Base-by-base conservation (phyloP, 768 basidiomycete species). In the Amylocystis lapponica region DNA sequence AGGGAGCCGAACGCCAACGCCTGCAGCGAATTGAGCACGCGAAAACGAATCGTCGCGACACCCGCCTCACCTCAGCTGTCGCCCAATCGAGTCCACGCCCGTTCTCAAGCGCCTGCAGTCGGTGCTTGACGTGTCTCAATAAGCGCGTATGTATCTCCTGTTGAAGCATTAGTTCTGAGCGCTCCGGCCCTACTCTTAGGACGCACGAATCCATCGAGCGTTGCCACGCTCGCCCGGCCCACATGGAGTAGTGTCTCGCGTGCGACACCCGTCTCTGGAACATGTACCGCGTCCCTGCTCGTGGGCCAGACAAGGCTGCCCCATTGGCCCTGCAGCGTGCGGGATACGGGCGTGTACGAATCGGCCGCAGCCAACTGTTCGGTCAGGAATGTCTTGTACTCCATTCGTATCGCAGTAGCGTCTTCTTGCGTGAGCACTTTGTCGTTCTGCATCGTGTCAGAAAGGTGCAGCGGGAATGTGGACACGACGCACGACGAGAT, bases 1-100 rank as follows among this genome's bases (percentile, higher is more conserved):
- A 95, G 70, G 2, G 88, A 80, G 0, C 93, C 93, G 54, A 93
- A 89, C 0, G 93, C 92, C 61, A 96, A 63, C 0, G 89, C 86
- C 86, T 88, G 43, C 27, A 22, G 41, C 12, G 14, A 26, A 5
- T 17, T n/a, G 14, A n/a, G 17, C 33, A n/a, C 10, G n/a, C n/a
- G n/a, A n/a, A n/a, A n/a, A n/a, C n/a, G n/a, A n/a, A n/a, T n/a
- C n/a, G n/a, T n/a, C n/a, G n/a, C n/a, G n/a, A n/a, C n/a, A n/a
- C n/a, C n/a, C 10, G 5, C 52, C 67, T 5, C 32, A 83, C 89
- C 70, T 96, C 93, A 4, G 89, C 92, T 32, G 87, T 89, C 0
- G 88, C 87, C 75, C 88, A 95, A 59, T 94, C 91, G 25, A 96
- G 62, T 1, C 84, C 85, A n/a, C 68, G 68, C 2, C 79, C 86